Evolutionary conservation across 2,329 filamentous ascomycete genomes (phyloP).

Genomic region (Calonectria naviculata): DNA sequence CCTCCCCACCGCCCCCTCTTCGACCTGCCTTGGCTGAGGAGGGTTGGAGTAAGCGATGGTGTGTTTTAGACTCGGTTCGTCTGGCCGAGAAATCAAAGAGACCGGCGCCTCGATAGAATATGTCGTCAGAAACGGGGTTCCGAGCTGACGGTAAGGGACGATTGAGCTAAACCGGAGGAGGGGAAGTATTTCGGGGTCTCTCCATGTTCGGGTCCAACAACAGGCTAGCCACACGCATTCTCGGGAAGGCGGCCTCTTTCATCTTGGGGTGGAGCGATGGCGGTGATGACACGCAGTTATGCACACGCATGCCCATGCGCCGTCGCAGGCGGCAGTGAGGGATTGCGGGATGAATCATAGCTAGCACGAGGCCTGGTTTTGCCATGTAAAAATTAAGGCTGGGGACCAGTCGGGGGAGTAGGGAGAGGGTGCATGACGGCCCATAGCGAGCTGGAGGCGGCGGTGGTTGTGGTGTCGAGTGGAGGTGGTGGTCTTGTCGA

Average conservation of each 20-base stretch:
- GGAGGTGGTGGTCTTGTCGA: slow-evolving; percentile 8
- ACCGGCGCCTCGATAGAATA: background rate
- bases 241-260: slow-evolving; percentile 30
- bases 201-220: slow-evolving; percentile 4
- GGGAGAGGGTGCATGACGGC: background rate
- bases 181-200: background rate
- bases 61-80: slow-evolving; percentile 11
- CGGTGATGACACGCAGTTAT: slow-evolving; percentile 39
- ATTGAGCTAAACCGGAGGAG: background rate
- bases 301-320: slow-evolving; percentile 20
- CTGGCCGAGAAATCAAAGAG: background rate
- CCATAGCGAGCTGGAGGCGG: background rate
- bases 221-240: slow-evolving; percentile 28
- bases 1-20: slow-evolving; percentile 23
- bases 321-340: background rate
- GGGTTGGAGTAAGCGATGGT: slow-evolving; percentile 1
- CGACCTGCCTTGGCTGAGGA: slow-evolving; percentile 18
- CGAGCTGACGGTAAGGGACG: background rate
- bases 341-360: slow-evolving; percentile 6
- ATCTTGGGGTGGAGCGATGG: slow-evolving; percentile 26
- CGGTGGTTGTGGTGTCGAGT: background rate
- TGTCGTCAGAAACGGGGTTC: slow-evolving; percentile 13
- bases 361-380: slow-evolving; percentile 4
- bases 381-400: slow-evolving; percentile 9
- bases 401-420: slow-evolving; percentile 4